phyloP scores from a whole-genome alignment of 441 rosid species.

The Adansonia rubrostipa region DNA sequence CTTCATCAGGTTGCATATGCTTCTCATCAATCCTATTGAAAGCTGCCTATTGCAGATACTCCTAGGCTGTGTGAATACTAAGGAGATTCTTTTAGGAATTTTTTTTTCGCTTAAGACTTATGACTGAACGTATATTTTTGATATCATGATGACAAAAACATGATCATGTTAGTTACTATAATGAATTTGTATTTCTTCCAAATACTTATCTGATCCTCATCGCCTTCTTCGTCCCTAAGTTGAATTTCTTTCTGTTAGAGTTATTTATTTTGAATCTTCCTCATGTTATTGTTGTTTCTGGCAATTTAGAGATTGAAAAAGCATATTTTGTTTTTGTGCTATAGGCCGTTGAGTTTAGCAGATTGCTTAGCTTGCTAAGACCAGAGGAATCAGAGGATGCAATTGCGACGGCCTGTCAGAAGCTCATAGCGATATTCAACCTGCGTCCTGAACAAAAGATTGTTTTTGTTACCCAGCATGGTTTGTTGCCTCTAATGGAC shows the following conservation, averaged over 20 bases:
- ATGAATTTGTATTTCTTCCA: slow-evolving; percentile 5
- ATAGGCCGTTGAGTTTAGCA: slow-evolving; percentile 93
- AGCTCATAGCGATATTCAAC: slow-evolving; percentile 74
- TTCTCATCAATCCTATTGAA: slow-evolving; percentile 7
- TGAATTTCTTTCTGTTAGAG: slow-evolving; percentile 6
- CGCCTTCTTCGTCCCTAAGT: slow-evolving; percentile 1
- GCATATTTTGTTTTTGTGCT: slow-evolving; percentile 29
- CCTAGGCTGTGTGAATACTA: slow-evolving; percentile 3
- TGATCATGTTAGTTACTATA: slow-evolving; percentile 10
- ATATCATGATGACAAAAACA: slow-evolving; percentile 8
- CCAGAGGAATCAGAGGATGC: slow-evolving; percentile 88
- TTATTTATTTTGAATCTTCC: slow-evolving; percentile 13
- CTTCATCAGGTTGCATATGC: slow-evolving; percentile 5
- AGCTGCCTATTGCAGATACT: not conserved
- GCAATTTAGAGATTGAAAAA: slow-evolving; percentile 2
- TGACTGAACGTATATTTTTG: not conserved
- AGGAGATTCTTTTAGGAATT: slow-evolving; percentile 8
- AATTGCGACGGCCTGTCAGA: slow-evolving; percentile 83
- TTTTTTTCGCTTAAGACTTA: not conserved
- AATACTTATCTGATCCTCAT: not conserved
- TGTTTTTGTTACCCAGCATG: slow-evolving; percentile 88
- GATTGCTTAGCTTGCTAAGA: slow-evolving; percentile 77
- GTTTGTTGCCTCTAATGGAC: slow-evolving; percentile 87
- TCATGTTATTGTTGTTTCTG: slow-evolving; percentile 19
- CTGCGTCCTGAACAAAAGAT: slow-evolving; percentile 92